These are phyloP conservation scores for Nematocida sp. DNA, from an alignment of 371 early-diverging fungal species.

Conservation along the genomic window DNA sequence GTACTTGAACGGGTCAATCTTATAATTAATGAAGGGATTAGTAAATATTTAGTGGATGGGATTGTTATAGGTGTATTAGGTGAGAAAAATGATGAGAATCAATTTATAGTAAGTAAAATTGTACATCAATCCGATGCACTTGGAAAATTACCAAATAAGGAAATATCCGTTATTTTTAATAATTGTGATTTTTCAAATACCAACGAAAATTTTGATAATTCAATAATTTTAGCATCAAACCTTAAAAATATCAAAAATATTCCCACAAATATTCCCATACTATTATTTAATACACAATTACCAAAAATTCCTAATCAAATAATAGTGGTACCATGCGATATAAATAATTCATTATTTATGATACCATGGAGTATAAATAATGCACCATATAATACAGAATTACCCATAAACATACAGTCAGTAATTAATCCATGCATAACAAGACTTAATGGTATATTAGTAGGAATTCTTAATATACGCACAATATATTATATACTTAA, in stretches of 20 bases:
- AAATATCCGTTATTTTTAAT: background rate
- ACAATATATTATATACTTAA: background rate
- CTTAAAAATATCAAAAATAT: background rate
- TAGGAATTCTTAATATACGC: constrained; percentile 27
- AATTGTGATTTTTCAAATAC: background rate
- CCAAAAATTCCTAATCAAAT: background rate
- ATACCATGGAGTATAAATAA: background rate
- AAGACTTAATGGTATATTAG: constrained; percentile 11
- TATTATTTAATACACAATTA: background rate
- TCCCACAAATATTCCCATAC: background rate
- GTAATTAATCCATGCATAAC: background rate
- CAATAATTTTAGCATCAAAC: background rate
- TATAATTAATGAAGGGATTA: background rate
- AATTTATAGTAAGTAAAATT: background rate
- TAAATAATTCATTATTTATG: background rate
- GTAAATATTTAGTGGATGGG: constrained; percentile 7
- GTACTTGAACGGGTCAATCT: background rate
- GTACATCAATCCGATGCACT: background rate
- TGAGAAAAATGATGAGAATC: background rate
- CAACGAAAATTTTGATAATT: background rate
- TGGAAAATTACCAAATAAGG: background rate
- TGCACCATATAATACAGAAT: background rate
- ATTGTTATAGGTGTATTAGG: constrained; percentile 17
- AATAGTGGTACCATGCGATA: background rate
- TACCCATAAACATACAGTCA: background rate